Conservation (phyloP, 2,329 filamentous ascomycete species). For the Beauveria caledonica region DNA sequence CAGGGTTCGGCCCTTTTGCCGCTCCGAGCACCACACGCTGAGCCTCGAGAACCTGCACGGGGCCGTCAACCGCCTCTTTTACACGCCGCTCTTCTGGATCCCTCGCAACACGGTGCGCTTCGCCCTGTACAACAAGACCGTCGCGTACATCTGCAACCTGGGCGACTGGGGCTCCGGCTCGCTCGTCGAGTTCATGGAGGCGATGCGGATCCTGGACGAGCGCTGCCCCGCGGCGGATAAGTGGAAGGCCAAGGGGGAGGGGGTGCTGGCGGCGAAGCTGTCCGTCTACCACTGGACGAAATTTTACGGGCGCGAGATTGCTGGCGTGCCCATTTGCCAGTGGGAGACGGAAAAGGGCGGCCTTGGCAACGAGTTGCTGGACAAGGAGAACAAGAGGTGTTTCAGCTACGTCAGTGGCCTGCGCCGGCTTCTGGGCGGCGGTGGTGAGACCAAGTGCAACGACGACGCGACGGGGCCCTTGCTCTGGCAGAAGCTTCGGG, state of each 20-base stretch:
- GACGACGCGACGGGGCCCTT: background rate
- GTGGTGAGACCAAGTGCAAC: background rate
- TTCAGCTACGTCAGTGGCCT: background rate
- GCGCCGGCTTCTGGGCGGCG: background rate
- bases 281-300: background rate
- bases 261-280: background rate
- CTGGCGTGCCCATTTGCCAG: slow-evolving; percentile 10
- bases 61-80: slow-evolving; percentile 11
- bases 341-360: slow-evolving; percentile 10
- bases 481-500: background rate
- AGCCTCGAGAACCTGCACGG: slow-evolving; percentile 1
- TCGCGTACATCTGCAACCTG: slow-evolving; percentile 12
- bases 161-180: slow-evolving; percentile 7
- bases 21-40: background rate
- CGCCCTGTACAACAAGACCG: slow-evolving; percentile 5
- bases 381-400: background rate
- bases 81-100: slow-evolving; percentile 12
- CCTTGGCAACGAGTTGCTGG: background rate
- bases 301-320: slow-evolving; percentile 11
- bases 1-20: background rate
- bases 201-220: slow-evolving; percentile 8
- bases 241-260: background rate
- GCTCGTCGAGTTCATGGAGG: slow-evolving; percentile 13
- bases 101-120: slow-evolving; percentile 7
- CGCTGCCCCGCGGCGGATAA: background rate